Evolutionary conservation across 805 yeast genomes (phyloP), one percentile per base, ranked within the genome.

Genomic region (Scheffersomyces coipomensis): DNA sequence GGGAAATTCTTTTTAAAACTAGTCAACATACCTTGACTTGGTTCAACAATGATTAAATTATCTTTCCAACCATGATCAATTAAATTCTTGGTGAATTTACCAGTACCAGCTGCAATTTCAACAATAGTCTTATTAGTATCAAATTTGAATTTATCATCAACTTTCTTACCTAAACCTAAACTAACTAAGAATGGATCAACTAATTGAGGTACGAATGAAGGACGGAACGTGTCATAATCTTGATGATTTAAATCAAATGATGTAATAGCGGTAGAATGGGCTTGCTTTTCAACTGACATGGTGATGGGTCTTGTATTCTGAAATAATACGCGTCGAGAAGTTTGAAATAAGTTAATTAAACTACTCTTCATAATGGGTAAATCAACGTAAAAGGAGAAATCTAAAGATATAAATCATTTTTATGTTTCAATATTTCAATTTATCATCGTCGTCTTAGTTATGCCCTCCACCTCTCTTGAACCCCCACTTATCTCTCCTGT

Each of bases 21-120:
- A 16, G 59, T 60, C 15, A 76, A 56, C 86, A 81, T 81, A 0
- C 85, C 85, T 33, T 49, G 42, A 22, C 80, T 70, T 12, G 85
- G 83, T 43, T 81, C 85, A 6, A 76, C 77, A 1, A 75, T 73
- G 3, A 58, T 47, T 29, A 77, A 46, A 27, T 68, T 60, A 25
- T 54, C 58, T 2, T 33, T 31, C 60, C 72, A 68, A 2, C 78
- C 77, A 32, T 55, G 49, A 15, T 53, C 50, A 2, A 62, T 56
- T 18, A 81, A 55, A 31, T 68, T 60, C 19, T 54, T 57, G 2
- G 85, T 80, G 61, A 80, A 81, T 47, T 79, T 79, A 8, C 86
- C 85, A 0, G 85, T 81, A 0, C 85, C 86, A 10, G 78, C 75
- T 1, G 83, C 86, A 16, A 81, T 50, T 37, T 81, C 86, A 27